A percentile compares a stretch with the other conserved stretches of the same genome.
Evolutionary conservation across 2,329 filamentous ascomycete species (phyloP).

Genomic region (Purpureocillium lavendulum): DNA sequence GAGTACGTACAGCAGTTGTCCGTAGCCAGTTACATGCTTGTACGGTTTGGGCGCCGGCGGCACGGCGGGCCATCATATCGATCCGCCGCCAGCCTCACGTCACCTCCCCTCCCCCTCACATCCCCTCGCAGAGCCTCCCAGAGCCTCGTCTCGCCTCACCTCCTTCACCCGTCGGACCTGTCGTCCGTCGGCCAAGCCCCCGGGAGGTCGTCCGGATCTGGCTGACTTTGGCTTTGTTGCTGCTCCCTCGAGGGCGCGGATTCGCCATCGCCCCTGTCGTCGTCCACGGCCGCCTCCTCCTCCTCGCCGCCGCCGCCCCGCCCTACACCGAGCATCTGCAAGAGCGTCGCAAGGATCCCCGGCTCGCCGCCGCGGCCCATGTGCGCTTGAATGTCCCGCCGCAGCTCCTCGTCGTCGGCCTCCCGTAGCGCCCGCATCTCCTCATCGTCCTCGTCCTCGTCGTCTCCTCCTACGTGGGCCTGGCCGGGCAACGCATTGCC

Average conservation of each 20-base stretch:
- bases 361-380: conserved; percentile 14
- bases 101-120: too few species aligned
- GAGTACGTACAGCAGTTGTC: too few species aligned
- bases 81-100: too few species aligned
- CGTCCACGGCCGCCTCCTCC: conserved; percentile 8
- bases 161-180: too few species aligned
- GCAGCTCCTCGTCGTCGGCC: conserved; percentile 22
- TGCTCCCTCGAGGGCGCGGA: conserved; percentile 4
- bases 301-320: conserved; percentile 2
- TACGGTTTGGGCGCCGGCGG: too few species aligned
- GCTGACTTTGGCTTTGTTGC: conserved; percentile 1
- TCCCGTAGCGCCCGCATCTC: conserved; percentile 14
- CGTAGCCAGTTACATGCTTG: too few species aligned
- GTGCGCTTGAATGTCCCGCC: conserved; percentile 20
- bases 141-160: too few species aligned
- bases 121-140: too few species aligned
- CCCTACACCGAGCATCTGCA: conserved; percentile 16
- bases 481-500: not conserved
- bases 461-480: too few species aligned
- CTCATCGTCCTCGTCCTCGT: conserved; percentile 17
- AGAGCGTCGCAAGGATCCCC: conserved; percentile 16
- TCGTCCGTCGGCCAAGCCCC: conserved; percentile 26
- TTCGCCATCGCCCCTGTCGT: conserved; percentile 4
- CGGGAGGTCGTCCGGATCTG: conserved; percentile 13
- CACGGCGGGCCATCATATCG: too few species aligned